These are phyloP conservation scores for Globisporangium cystogenes DNA, from an alignment of 352 stramenopile species.

Conservation along the genomic window DNA sequence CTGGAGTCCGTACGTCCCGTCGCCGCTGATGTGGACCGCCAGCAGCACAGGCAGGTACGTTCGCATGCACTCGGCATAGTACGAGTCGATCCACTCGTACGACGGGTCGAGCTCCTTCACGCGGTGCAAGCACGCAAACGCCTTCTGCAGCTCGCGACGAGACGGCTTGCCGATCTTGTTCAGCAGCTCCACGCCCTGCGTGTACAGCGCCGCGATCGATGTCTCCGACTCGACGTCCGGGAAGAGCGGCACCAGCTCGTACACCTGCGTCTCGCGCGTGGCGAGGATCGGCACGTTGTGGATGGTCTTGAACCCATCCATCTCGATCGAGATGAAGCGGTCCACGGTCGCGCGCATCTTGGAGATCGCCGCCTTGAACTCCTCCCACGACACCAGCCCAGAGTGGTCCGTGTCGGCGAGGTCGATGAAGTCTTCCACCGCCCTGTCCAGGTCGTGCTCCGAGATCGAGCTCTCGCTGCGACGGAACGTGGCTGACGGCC, in stretches of 20 bases:
- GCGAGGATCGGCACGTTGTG: slow-evolving; percentile 60
- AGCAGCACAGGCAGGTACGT: slow-evolving; percentile 66
- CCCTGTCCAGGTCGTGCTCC: slow-evolving; percentile 47
- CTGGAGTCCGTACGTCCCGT: slow-evolving; percentile 73
- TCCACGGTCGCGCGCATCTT: slow-evolving; percentile 67
- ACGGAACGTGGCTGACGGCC: slow-evolving; percentile 6
- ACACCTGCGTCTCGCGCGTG: slow-evolving; percentile 72
- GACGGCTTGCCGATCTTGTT: slow-evolving; percentile 59
- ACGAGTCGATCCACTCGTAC: slow-evolving; percentile 86
- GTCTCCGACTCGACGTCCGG: slow-evolving; percentile 68
- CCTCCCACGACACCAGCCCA: slow-evolving; percentile 78
- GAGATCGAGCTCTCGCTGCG: slow-evolving; percentile 46
- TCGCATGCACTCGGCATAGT: slow-evolving; percentile 59
- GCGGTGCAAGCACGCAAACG: slow-evolving; percentile 69
- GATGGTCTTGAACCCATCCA: slow-evolving; percentile 67
- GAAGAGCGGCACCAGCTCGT: slow-evolving; percentile 67
- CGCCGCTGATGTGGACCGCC: slow-evolving; percentile 62
- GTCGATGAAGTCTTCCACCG: slow-evolving; percentile 73
- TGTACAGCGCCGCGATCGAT: slow-evolving; percentile 63
- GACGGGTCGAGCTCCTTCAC: slow-evolving; percentile 62
- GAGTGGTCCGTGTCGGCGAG: slow-evolving; percentile 76
- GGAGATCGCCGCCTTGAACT: slow-evolving; percentile 80
- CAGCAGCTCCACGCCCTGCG: slow-evolving; percentile 54
- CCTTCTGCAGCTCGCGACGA: slow-evolving; percentile 51
- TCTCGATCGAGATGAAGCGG: slow-evolving; percentile 69